Base-by-base conservation (phyloP, 2,329 filamentous ascomycete genomes). In the Hymenoscyphus fraxineus region DNA sequence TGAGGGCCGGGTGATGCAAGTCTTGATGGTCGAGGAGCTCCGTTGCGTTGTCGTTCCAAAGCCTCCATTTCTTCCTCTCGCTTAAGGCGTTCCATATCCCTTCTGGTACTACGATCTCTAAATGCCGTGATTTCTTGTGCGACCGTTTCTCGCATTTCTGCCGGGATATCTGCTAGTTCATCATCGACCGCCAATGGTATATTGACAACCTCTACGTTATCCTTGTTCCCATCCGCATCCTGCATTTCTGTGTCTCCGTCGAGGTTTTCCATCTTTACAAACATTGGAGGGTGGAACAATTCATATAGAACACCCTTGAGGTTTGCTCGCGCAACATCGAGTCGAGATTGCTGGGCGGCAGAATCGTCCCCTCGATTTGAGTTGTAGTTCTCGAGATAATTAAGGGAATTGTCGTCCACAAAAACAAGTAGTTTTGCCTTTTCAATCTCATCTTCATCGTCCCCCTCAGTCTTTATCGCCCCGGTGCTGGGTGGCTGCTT, bases 101-200 rank as follows among this genome's bases (percentile, higher is more conserved):
- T 85, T 66, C 90, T 87, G 65, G 88, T 97, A 71, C 94, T 97
- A 22, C 94, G 85, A 70, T 99, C 95, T 69, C 95, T 85, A 80
- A 99, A 99, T 0, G 93, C 91, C 0, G 92, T 88, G 72, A 99
- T 99, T 76, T 99, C 96, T 64, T 89, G 89, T 0, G 95, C 92
- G 16, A 99, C 95, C 0, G 92, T 93, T 75, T 96, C 95, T 31
- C 95, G 88, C 92, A 97, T 96, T 75, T 98, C 95, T 0, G 92
- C 89, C 0, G 95, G 95, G 58, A 99, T 97, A 73, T 99, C 95
- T 22, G 93, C 89, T 56, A 99, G 82, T 74, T 99, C 95, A 73
- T 99, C 96, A 68, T 99, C 95, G 61, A 90, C 86, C 0, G 89
- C 88, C 39, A 97, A 83, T 3, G 93, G 89, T 65, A 98, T 96